A percentile compares a stretch with the other conserved stretches of the same genome.
phyloP scores from a whole-genome alignment of 495 filamentous ascomycete species.

The Margaritispora aquatica region DNA sequence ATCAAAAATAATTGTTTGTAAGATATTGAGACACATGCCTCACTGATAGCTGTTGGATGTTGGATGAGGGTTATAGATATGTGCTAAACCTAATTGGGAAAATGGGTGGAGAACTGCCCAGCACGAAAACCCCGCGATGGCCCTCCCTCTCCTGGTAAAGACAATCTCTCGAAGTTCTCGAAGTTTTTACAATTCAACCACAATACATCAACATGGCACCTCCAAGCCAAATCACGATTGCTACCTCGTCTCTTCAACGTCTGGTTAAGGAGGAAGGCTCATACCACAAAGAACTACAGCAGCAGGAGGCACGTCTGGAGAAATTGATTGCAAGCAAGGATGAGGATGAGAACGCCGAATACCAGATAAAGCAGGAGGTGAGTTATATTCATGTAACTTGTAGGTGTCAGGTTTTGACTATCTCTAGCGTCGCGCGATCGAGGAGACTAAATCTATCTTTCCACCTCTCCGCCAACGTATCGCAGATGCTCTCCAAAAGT shows the following conservation, averaged over 20 bases:
- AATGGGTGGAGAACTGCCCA: background rate
- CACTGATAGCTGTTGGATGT: background rate
- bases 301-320: slow-evolving; percentile 65
- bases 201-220: slow-evolving; percentile 50
- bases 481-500: slow-evolving; percentile 53
- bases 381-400: background rate
- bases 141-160: background rate
- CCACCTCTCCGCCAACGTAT: slow-evolving; percentile 62
- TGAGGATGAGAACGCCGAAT: slow-evolving; percentile 62
- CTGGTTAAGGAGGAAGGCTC: slow-evolving; percentile 86
- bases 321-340: slow-evolving; percentile 49
- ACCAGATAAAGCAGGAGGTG: slow-evolving; percentile 78
- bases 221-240: slow-evolving; percentile 65
- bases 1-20: too few relatives aligned
- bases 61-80: background rate
- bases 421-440: slow-evolving; percentile 59
- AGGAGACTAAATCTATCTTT: slow-evolving; percentile 80
- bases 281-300: slow-evolving; percentile 76
- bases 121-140: background rate
- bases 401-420: background rate
- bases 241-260: slow-evolving; percentile 66
- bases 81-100: background rate
- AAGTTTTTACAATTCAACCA: background rate
- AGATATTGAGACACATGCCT: background rate
- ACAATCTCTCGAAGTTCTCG: background rate